phyloP scores from a whole-genome alignment of 306 rosid genomes.

The Castanea sativa region DNA sequence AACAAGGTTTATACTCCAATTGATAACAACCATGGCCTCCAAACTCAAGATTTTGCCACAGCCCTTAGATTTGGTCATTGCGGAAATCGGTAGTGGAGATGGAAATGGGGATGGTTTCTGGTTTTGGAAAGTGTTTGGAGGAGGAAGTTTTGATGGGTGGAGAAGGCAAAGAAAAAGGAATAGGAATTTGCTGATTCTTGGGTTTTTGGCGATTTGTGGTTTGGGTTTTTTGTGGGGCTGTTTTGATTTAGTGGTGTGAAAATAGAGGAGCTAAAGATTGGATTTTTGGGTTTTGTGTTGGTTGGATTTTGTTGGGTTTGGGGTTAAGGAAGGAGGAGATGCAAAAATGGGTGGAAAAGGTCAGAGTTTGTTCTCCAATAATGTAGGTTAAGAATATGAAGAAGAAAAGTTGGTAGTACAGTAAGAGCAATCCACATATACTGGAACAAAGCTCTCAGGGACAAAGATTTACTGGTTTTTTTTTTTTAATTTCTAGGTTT shows the following conservation, averaged over 20 bases:
- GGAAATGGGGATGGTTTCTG: conserved; percentile 22
- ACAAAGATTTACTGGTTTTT: too few relatives aligned
- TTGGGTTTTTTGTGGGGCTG: conserved; percentile 27
- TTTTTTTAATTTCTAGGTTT: too few relatives aligned
- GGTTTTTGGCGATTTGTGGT: conserved; percentile 22
- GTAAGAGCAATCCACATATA: not conserved
- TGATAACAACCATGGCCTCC: conserved; percentile 20
- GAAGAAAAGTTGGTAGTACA: conserved; percentile 24
- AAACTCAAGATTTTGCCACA: conserved; percentile 29
- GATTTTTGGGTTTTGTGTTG: conserved; percentile 27
- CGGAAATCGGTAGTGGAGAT: conserved; percentile 23
- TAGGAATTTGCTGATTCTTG: conserved; percentile 5
- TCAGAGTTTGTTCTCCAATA: conserved; percentile 18
- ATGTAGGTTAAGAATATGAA: conserved; percentile 16
- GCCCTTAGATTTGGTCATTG: conserved; percentile 28
- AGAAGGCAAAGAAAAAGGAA: conserved; percentile 23
- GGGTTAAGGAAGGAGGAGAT: conserved; percentile 35
- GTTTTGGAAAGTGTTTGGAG: conserved; percentile 26
- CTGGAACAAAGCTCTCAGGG: too few relatives aligned
- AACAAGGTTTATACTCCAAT: conserved; percentile 4
- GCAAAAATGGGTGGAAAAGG: conserved; percentile 27
- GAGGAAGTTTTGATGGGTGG: conserved; percentile 31
- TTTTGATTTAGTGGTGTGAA: conserved; percentile 31
- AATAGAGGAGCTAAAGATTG: conserved; percentile 24
- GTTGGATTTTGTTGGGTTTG: conserved; percentile 32